Conservation (phyloP, 257 asterid genomes). For the Anisodus acutangulus region DNA sequence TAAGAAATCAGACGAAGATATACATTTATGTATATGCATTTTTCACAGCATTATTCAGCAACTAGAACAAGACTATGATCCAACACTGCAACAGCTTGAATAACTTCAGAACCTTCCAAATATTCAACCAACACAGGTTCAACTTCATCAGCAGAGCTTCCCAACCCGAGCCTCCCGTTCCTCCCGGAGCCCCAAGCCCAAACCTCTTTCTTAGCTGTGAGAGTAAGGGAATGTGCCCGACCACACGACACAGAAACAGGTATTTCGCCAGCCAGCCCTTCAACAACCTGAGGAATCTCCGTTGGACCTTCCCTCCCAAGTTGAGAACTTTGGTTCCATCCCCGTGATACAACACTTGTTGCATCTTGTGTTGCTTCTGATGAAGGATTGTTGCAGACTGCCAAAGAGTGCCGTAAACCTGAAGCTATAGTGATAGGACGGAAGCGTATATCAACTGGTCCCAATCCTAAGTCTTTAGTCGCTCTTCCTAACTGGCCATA, state of each 20-base stretch:
- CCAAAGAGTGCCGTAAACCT: constrained; percentile 87
- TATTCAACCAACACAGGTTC: constrained; percentile 70
- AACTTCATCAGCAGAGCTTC: constrained; percentile 75
- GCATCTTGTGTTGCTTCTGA: constrained; percentile 38
- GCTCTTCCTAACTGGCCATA: constrained; percentile 86
- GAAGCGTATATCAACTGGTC: constrained; percentile 50
- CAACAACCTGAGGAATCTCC: constrained; percentile 56
- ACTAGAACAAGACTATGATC: constrained; percentile 82
- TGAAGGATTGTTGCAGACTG: constrained; percentile 54
- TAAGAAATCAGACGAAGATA: background rate
- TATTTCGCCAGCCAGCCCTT: constrained; percentile 49
- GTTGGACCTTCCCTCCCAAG: constrained; percentile 78
- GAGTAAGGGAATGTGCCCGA: constrained; percentile 73
- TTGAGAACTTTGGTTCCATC: constrained; percentile 82
- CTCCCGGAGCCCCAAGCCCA: constrained; percentile 97
- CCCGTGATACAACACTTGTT: constrained; percentile 71
- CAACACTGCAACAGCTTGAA: constrained; percentile 82
- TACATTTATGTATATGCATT: background rate
- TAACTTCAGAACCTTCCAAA: constrained; percentile 63
- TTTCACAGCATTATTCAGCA: constrained; percentile 42
- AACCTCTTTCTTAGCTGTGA: constrained; percentile 60
- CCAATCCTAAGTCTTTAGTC: constrained; percentile 63
- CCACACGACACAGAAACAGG: constrained; percentile 73
- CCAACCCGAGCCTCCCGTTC: constrained; percentile 86
- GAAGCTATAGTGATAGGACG: constrained; percentile 64